Evolutionary conservation across 306 rosid species (phyloP).

Genomic region (Casuarina glauca): DNA sequence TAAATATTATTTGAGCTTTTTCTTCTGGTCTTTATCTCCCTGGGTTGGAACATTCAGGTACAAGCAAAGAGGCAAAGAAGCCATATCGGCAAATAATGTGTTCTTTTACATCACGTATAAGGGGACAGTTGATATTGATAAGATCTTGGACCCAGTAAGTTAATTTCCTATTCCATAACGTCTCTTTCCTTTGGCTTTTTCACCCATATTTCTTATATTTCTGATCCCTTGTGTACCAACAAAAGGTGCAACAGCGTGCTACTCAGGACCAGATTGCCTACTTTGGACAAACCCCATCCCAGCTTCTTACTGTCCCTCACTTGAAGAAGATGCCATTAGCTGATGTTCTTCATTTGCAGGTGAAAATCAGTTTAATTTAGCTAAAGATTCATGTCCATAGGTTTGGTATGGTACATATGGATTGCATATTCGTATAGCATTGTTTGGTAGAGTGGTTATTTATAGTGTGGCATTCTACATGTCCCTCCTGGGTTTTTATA

Average conservation of each 20-base stretch:
- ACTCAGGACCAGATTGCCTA: slow-evolving; percentile 98
- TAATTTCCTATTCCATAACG: slow-evolving; percentile 30
- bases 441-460: background rate
- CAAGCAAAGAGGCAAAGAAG: slow-evolving; percentile 93
- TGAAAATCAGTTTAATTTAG: slow-evolving; percentile 27
- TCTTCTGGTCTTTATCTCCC: slow-evolving; percentile 21
- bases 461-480: background rate
- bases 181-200: slow-evolving; percentile 9
- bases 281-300: slow-evolving; percentile 98
- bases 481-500: background rate
- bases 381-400: slow-evolving; percentile 3
- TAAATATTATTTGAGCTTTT: slow-evolving; percentile 18
- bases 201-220: slow-evolving; percentile 1
- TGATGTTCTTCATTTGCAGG: slow-evolving; percentile 97
- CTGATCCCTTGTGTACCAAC: slow-evolving; percentile 26
- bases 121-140: slow-evolving; percentile 94
- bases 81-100: slow-evolving; percentile 82
- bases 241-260: slow-evolving; percentile 82
- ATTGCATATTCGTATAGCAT: background rate
- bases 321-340: slow-evolving; percentile 68
- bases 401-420: background rate
- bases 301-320: slow-evolving; percentile 90
- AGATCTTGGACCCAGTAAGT: slow-evolving; percentile 89
- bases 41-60: slow-evolving; percentile 62
- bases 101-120: slow-evolving; percentile 93